Evolutionary conservation across 306 rosid genomes (phyloP).

Genomic region (Cucumis cinereus): DNA sequence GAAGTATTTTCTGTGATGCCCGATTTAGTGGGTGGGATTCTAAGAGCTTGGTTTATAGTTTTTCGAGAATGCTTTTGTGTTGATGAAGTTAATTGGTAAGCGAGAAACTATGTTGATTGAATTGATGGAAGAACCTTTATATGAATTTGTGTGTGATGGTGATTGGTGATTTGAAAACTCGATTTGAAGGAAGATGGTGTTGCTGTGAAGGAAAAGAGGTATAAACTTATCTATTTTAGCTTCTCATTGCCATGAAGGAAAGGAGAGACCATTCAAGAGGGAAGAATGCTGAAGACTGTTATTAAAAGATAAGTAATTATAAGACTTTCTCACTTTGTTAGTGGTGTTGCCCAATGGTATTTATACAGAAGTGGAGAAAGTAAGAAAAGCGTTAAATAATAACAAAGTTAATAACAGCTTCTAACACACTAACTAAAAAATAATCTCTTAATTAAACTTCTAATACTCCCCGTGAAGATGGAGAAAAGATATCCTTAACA

Average conservation of each 20-base stretch:
- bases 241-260: neutral
- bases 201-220: neutral
- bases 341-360: too few species aligned
- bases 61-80: neutral
- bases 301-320: too few species aligned
- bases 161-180: neutral
- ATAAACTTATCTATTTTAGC: neutral
- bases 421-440: too few species aligned
- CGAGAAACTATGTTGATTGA: neutral
- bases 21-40: neutral
- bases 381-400: too few species aligned
- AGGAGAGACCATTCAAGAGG: neutral
- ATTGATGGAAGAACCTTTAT: neutral
- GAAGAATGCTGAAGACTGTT: neutral
- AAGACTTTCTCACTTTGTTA: too few species aligned
- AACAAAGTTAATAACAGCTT: too few species aligned
- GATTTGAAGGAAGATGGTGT: neutral
- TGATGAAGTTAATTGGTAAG: neutral
- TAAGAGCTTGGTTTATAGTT: neutral
- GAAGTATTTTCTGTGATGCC: neutral
- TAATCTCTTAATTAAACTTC: too few species aligned
- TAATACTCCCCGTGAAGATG: too few species aligned
- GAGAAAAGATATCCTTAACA: too few species aligned
- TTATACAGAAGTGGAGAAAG: too few species aligned
- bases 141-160: neutral